Base-by-base conservation (phyloP, 2,329 filamentous ascomycete species). In the Dothideomycetidae sp. region DNA sequence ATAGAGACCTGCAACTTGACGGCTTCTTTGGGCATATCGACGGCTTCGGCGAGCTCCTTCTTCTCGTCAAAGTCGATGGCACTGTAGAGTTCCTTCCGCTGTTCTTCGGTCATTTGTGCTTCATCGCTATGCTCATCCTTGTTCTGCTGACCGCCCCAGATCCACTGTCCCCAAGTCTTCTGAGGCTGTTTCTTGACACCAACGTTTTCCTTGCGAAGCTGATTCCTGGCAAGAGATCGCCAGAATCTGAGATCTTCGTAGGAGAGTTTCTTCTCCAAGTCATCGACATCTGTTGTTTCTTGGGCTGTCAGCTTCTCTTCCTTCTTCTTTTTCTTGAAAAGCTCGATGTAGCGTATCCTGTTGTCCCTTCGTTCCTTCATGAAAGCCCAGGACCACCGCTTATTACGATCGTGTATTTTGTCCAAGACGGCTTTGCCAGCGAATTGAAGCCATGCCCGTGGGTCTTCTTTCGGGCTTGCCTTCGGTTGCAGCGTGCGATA, bases 1-100 rank as follows among this genome's bases (percentile, higher is more conserved):
- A 90, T 79, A 54, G 96, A 85, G 33, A 98, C 66, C 54, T 94
- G 83, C 56, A 96, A 68, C 59, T 96, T 94, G 51, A 98, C 70
- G 7, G 84, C 84, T 49, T 99, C 90, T 37, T 82, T 75, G 0
- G 92, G 92, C 19, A 85, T 68, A 48, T 98, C 90, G 3, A 99
- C 78, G 29, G 81, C 78, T 47, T 93, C 85, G 0, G 84, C 70
- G 28, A 98, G 70, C 2, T 81, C 82, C 42, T 86, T 78, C 64
- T 94, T 96, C 59, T 99, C 90, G 44, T 98, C 83, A 78, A 88
- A 99, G 51, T 96, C 90, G 50, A 99, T 99, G 34, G 84, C 92
- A 48, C 92, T 80, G 57, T 96, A 98, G 7, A 99, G 71, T 59
- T 98, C 88, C 55, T 96, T 85, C 29, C 88, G 78, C 56, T 99